A percentile compares a stretch with the other conserved stretches of the same genome.
These are phyloP conservation scores for Fusarium sp. DNA, from an alignment of 2,329 filamentous ascomycete species.

Conservation along the genomic window DNA sequence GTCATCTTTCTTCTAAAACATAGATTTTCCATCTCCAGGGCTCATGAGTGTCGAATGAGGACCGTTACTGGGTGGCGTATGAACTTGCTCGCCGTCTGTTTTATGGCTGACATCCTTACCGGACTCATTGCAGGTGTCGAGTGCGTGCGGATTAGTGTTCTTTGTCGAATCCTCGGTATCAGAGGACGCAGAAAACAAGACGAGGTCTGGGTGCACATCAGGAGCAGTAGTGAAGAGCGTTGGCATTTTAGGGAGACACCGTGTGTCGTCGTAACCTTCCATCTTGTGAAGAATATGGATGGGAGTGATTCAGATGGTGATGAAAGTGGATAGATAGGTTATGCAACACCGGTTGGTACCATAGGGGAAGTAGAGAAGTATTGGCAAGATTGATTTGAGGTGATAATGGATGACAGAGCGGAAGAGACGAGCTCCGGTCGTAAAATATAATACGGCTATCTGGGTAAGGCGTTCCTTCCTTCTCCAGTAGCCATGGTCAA, in stretches of 20 bases:
- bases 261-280: conserved; percentile 31
- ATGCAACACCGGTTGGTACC: neutral
- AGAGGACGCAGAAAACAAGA: conserved; percentile 17
- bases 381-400: conserved; percentile 1
- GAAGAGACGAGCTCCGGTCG: neutral
- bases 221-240: conserved; percentile 24
- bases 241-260: conserved; percentile 37
- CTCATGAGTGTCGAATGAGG: conserved; percentile 27
- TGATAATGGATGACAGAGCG: neutral
- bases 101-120: neutral
- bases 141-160: neutral
- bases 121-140: neutral
- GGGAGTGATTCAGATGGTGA: neutral
- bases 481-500: neutral
- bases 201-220: conserved; percentile 13
- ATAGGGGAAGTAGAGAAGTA: conserved; percentile 5
- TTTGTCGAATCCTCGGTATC: neutral
- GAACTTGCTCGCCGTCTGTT: neutral
- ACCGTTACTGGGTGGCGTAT: neutral
- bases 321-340: conserved; percentile 12
- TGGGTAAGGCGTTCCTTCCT: neutral
- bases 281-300: conserved; percentile 13
- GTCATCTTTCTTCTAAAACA: conserved; percentile 30
- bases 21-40: conserved; percentile 5
- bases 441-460: too few relatives aligned